phyloP scores from a whole-genome alignment of 805 yeast species.

The Allodekkera sacchari region DNA sequence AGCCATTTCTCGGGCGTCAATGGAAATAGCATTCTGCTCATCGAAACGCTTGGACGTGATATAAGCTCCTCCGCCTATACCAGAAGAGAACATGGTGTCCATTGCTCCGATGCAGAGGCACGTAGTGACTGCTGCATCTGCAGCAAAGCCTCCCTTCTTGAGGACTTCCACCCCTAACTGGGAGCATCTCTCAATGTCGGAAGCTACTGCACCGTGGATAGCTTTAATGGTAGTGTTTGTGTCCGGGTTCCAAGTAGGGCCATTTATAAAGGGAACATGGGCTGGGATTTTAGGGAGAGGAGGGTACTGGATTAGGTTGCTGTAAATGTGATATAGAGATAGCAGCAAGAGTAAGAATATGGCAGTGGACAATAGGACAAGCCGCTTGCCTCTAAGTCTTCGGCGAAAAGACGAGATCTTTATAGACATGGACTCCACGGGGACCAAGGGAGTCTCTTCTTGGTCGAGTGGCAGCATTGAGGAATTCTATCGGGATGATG shows the following conservation, averaged over 20 bases:
- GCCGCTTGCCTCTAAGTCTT: no score
- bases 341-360: no score
- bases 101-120: conserved; percentile 83
- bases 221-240: conserved; percentile 31
- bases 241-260: conserved; percentile 38
- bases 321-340: background rate
- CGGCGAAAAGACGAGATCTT: no score
- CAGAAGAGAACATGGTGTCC: conserved; percentile 77
- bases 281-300: conserved; percentile 17
- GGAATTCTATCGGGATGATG: no score
- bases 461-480: no score
- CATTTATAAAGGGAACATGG: conserved; percentile 21
- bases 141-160: conserved; percentile 65
- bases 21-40: conserved; percentile 43
- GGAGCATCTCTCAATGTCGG: conserved; percentile 60
- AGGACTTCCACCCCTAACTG: conserved; percentile 51
- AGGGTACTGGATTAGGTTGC: conserved; percentile 5
- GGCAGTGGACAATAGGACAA: no score
- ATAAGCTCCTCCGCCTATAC: conserved; percentile 94
- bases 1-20: conserved; percentile 88
- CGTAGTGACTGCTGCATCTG: conserved; percentile 87
- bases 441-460: no score
- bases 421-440: no score
- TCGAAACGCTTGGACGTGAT: conserved; percentile 38
- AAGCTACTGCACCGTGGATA: conserved; percentile 52